Evolutionary conservation across 352 stramenopile genomes (phyloP), one percentile per base, ranked within the genome.

Genomic region (Phytophthora europaea): DNA sequence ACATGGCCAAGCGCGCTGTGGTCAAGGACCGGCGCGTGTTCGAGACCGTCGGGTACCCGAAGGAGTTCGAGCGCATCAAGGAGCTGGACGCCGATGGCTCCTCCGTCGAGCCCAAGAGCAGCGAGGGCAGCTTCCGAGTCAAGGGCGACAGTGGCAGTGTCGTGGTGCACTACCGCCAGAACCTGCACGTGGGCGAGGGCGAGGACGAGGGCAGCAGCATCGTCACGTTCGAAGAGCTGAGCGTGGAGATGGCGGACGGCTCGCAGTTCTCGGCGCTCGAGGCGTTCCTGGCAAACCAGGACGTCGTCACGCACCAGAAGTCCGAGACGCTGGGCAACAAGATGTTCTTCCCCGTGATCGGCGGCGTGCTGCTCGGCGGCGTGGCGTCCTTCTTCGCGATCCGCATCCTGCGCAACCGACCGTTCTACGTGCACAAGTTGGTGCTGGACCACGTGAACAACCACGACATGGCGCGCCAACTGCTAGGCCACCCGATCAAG

Each of bases 361-460:
- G 75, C 26, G 87, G 87, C 56, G 82, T 92, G 3, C 34, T 94
- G 8, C 83, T 94, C 52, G 87, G 87, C 18, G 85, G 87, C 26
- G 64, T 94, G 16, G 78, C 82, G 22, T 89, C 85, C 33, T 94
- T 93, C 73, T 84, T 92, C 38, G 68, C 88, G 23, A 91, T 94
- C 61, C 87, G 87, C 23, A 92, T 94, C 60, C 65, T 94, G 43
- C 87, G 84, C 64, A 93, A 93, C 67, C 83, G 85, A 53, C 82
- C 87, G 57, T 91, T 88, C 64, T 94, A 94, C 81, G 85, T 93
- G 70, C 87, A 93, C 80, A 94, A 93, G 51, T 64, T 94, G 33
- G 87, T 89, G 54, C 67, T 94, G 23, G 87, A 93, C 63, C 85
- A 89, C 45, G 83, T 92, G 16, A 94, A 94, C 70, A 91, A 92